Base-by-base conservation (phyloP, 768 basidiomycete genomes). In the Boletus eberwhitei region DNA sequence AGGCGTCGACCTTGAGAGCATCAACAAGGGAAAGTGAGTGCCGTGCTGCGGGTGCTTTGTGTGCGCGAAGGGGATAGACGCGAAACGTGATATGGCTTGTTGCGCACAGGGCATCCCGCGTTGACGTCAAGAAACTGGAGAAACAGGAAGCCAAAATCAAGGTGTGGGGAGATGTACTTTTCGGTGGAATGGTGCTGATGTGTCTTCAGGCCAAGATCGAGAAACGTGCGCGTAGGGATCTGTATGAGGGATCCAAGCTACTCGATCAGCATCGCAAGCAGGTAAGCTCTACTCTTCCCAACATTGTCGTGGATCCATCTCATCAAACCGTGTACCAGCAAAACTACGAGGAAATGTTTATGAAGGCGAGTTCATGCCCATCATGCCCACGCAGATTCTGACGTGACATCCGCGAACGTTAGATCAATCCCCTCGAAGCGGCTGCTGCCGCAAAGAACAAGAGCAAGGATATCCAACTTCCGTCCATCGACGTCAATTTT, bases 311-410 rank as follows among this genome's bases (percentile, higher is more conserved):
- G 32, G 11, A 14, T 16, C 26, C 21, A n/a, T 34, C 36, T 51
- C 32, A 48, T 41, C 13, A 12, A 7, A 6, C 19, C 43, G 17
- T n/a, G 5, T 40, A 4, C 19, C 63, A 98, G 87, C 93, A 98
- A 89, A 84, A 87, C 19, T 98, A 98, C 73, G 96, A 98, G 68
- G 97, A 99, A 68, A 87, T 99, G 85, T 99, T 94, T 75, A 91
- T 99, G 90, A 93, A 97, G 80, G 93, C 86, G 49, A 48, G 58
- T n/a, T n/a, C 22, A 11, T 12, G 22, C 53, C 11, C 9, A 21
- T 29, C 40, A 40, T 32, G 52, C 34, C 46, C 19, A 32, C 22
- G 9, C 36, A 12, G 13, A 26, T 36, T 13, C 16, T 43, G 47
- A 48, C 31, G 13, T 37, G 37, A 45, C 45, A 8, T 26, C 17